These are phyloP conservation scores for Colletotrichum neosansevieriae DNA, from an alignment of 2,329 filamentous ascomycete genomes.

Conservation along the genomic window DNA sequence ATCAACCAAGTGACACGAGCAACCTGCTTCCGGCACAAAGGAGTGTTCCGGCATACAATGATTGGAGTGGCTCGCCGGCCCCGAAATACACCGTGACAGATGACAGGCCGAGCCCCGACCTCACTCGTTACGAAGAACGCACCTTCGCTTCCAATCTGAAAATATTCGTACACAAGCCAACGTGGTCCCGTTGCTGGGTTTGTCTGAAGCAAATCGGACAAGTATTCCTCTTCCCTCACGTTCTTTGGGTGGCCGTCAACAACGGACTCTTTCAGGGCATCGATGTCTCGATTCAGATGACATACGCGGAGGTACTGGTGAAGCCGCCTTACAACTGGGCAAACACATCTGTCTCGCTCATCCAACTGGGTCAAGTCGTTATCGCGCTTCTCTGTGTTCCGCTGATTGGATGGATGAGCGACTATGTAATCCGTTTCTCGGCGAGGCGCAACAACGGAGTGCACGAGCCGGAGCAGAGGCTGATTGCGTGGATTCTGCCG, in stretches of 20 bases:
- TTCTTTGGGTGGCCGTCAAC: constrained; percentile 36
- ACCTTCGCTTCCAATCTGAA: constrained; percentile 24
- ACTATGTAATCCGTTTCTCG: constrained; percentile 39
- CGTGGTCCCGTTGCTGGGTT: constrained; percentile 12
- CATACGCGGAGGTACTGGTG: constrained; percentile 32
- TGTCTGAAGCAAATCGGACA: constrained; percentile 34
- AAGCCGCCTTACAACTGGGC: constrained; percentile 38
- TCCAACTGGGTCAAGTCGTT: constrained; percentile 30
- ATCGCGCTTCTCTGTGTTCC: constrained; percentile 30
- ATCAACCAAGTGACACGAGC: constrained; percentile 13
- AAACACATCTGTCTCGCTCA: constrained; percentile 35
- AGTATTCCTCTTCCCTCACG: constrained; percentile 37
- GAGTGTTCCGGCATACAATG: background rate
- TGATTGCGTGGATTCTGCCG: constrained; percentile 42
- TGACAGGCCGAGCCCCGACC: background rate
- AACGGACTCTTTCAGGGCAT: constrained; percentile 38
- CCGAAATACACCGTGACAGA: constrained; percentile 6
- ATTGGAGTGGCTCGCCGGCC: background rate
- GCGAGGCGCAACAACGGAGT: constrained; percentile 56
- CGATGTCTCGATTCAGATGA: constrained; percentile 36
- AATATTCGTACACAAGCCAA: constrained; percentile 23
- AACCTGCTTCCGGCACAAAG: constrained; percentile 8
- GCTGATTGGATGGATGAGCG: constrained; percentile 35
- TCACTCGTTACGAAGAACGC: background rate
- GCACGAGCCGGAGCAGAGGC: constrained; percentile 55